Base-by-base conservation (phyloP, 2,329 filamentous ascomycete species). In the Penicillium sp. region DNA sequence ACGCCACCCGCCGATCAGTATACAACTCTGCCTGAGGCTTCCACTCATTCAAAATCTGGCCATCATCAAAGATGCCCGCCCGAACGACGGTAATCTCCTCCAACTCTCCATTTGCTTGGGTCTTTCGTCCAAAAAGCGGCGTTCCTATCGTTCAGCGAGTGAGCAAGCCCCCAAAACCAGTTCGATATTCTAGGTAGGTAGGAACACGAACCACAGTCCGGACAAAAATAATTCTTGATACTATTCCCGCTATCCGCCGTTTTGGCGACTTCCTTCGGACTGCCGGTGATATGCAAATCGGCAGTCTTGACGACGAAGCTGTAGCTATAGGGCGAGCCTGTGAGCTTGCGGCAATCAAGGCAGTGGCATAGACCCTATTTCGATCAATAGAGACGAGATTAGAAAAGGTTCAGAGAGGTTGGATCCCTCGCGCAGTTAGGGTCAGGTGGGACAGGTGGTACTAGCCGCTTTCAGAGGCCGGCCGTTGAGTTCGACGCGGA, bases 271-370 rank as follows among this genome's bases (percentile, higher is more conserved):
- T 67, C 73, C 57, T 76, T 76, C 0, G 74, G 71, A 7, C 10
- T 75, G 10, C 75, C 75, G 0, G 67, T 54, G 59, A 76, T 48
- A 0, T 68, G 65, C 34, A 78, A 57, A 5, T 75, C 67, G 0
- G 61, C 45, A 5, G 15, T 63, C 28, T 73, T 70, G 58, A 76
- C 59, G 22, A 76, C 55, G n/a, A 72, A 67, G 56, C 60, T 75
- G 52, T 71, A 73, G 34, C 64, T 67, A 54, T 65, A 76, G n/a
- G 61, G 59, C 3, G 60, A 49, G 1, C 75, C 74, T 0, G 73
- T 73, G 4, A 77, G 66, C 59, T 78, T 77, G 55, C 76, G 73
- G 64, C 75, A 78, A 58, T 76, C 76, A n/a, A 54, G 35, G 58
- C 76, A 77, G 64, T 78, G 72, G 55, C 76, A 78, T 22, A 77